phyloP scores from a whole-genome alignment of 2,329 filamentous ascomycete genomes.

The Chaetomium olivaceum region DNA sequence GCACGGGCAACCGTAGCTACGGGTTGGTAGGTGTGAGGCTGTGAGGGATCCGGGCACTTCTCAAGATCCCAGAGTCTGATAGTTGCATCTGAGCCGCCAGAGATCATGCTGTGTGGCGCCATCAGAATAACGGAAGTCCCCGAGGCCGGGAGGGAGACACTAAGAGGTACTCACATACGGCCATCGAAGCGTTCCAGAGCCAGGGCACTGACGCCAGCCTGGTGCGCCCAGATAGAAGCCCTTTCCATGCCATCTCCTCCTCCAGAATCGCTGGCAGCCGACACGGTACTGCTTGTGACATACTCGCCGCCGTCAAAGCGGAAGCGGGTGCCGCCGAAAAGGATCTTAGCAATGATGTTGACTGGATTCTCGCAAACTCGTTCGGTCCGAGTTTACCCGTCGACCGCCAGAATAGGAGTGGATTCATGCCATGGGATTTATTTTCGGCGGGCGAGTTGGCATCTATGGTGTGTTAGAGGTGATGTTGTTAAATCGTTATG shows the following conservation, averaged over 20 bases:
- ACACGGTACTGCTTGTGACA: conserved; percentile 34
- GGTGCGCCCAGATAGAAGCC: conserved; percentile 62
- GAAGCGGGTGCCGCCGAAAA: conserved; percentile 66
- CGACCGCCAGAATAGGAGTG: conserved; percentile 73
- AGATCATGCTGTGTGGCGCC: conserved; percentile 62
- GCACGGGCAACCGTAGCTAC: conserved; percentile 52
- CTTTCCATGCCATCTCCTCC: neutral
- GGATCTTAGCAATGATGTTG: conserved; percentile 65
- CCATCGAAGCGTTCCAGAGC: conserved; percentile 82
- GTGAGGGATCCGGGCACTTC: conserved; percentile 48
- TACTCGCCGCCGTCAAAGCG: conserved; percentile 67
- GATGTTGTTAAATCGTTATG: neutral
- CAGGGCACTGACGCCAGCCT: conserved; percentile 75
- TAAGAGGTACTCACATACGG: conserved; percentile 55
- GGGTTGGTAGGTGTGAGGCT: conserved; percentile 55
- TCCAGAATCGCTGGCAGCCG: conserved; percentile 22
- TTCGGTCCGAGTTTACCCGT: conserved; percentile 65
- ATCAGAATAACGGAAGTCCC: neutral
- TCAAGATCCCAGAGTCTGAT: conserved; percentile 89
- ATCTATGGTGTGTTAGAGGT: neutral
- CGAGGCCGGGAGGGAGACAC: no score
- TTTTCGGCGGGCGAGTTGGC: neutral
- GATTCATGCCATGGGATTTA: conserved; percentile 58
- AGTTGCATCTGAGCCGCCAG: conserved; percentile 81
- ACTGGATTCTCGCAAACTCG: conserved; percentile 65